Conservation (phyloP, 345 rosid species). For the Syzygium aromaticum region DNA sequence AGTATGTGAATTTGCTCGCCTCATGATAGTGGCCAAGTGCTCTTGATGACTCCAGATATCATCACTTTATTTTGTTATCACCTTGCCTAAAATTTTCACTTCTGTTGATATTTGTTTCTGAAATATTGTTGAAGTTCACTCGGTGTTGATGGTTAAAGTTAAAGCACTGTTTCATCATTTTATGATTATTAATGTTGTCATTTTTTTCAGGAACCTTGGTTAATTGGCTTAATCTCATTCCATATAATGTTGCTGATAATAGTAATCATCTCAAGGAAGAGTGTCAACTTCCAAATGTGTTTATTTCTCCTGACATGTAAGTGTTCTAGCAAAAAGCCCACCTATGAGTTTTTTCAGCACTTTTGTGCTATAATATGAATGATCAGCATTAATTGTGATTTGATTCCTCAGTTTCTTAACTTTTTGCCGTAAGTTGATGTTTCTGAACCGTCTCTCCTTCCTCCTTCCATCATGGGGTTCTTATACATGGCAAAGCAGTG, state of each 20-base stretch:
- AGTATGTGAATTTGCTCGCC: not conserved
- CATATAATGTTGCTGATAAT: constrained; percentile 45
- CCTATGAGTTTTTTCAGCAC: not conserved
- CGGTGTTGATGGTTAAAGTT: not conserved
- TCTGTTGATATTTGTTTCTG: not conserved
- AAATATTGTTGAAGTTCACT: not conserved
- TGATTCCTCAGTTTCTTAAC: not conserved
- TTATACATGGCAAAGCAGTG: not conserved
- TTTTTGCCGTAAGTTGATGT: not conserved
- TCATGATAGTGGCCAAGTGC: not conserved
- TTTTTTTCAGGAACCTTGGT: constrained; percentile 68
- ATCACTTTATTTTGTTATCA: not conserved
- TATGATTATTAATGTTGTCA: not conserved
- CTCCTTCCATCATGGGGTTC: not conserved
- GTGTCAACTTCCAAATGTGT: constrained; percentile 75
- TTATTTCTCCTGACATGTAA: constrained; percentile 75
- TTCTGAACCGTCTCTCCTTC: not conserved
- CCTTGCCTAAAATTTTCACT: not conserved
- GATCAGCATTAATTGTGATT: not conserved
- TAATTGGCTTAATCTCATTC: constrained; percentile 56
- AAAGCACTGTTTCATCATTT: not conserved
- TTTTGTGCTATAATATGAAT: not conserved
- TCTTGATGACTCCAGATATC: not conserved
- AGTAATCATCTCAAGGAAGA: constrained; percentile 50
- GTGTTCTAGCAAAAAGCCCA: constrained; percentile 5